Evolutionary conservation across 139 green algal genomes (phyloP).

Genomic region (Tetratostichococcus sp.): DNA sequence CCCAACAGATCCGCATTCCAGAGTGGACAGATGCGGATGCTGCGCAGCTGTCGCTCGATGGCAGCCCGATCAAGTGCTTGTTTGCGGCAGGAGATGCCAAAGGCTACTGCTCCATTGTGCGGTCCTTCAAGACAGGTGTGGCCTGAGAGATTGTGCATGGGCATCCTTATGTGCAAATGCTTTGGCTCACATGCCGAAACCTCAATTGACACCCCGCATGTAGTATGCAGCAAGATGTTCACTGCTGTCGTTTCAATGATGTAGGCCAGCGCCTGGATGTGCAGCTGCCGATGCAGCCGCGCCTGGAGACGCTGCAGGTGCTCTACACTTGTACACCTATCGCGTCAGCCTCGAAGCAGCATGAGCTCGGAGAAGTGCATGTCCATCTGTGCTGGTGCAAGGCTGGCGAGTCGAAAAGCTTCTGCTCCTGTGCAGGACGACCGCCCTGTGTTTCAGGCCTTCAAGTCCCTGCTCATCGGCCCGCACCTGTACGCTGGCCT

Average conservation of each 20-base stretch:
- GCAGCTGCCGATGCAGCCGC: slow-evolving; percentile 11
- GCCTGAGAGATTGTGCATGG: too few relatives aligned
- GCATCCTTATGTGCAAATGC: too few relatives aligned
- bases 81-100: not conserved
- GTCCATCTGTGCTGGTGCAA: too few relatives aligned
- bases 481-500: slow-evolving; percentile 39
- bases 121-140: not conserved
- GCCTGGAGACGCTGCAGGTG: slow-evolving; percentile 9
- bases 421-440: slow-evolving; percentile 18
- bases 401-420: too few relatives aligned
- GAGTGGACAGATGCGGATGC: not conserved
- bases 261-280: slow-evolving; percentile 10
- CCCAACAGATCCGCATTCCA: not conserved
- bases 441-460: slow-evolving; percentile 4
- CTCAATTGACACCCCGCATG: too few relatives aligned
- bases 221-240: too few relatives aligned
- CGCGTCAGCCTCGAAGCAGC: too few relatives aligned
- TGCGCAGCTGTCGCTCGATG: not conserved
- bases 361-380: too few relatives aligned
- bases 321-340: not conserved
- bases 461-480: slow-evolving; percentile 30
- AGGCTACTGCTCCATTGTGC: not conserved
- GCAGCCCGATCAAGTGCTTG: not conserved
- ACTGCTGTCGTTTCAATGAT: too few relatives aligned
- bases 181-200: too few relatives aligned